Evolutionary conservation across 2,329 filamentous ascomycete genomes (phyloP), one percentile per base, ranked within the genome.

Genomic region (Hypoxylon sp.): DNA sequence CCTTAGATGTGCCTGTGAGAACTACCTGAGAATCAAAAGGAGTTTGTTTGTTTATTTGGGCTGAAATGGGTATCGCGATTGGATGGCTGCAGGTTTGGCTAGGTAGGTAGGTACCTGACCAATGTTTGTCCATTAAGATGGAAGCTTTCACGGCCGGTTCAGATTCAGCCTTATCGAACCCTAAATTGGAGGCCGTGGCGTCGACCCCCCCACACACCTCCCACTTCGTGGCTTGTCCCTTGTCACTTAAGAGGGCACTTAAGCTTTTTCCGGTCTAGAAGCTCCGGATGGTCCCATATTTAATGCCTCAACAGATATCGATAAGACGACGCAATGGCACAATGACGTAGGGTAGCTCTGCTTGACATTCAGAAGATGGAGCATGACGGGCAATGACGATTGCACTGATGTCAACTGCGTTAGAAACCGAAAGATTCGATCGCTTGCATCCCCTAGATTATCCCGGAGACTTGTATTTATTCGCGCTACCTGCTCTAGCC

Each of bases 331-430:
- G 19, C 43, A 48, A 66, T 68, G 41, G 7, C n/a, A n/a, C 43
- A 48, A 66, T 68, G 65, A 68, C 65, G 65, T 68, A 68, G 43
- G 17, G 17, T 59, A 59, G 6, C 26, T 56, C 28, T 68, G 26
- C 32, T 54, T 30, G 32, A 60, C 46, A 53, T 39, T 39, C 24
- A 32, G 62, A 61, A 57, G 54, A 66, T 59, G 59, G 51, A 26
- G 37, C 6, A 68, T 68, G 65, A 68, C 65, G 65, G 37, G 65
- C 63, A 65, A 66, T 30, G 65, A 68, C 59, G 34, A 56, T 49
- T 26, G 34, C 28, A 51, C 62, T 68, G 65, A 68, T 68, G 65
- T 68, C 65, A 68, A 59, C 44, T 55, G 51, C 59, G 50, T 65
- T 63, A 56, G 30, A 53, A 59, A 15, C 58, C 37, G 44, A 51